Base-by-base conservation (phyloP, 106 monocot genomes). In the Dendrobium chrysotoxum region DNA sequence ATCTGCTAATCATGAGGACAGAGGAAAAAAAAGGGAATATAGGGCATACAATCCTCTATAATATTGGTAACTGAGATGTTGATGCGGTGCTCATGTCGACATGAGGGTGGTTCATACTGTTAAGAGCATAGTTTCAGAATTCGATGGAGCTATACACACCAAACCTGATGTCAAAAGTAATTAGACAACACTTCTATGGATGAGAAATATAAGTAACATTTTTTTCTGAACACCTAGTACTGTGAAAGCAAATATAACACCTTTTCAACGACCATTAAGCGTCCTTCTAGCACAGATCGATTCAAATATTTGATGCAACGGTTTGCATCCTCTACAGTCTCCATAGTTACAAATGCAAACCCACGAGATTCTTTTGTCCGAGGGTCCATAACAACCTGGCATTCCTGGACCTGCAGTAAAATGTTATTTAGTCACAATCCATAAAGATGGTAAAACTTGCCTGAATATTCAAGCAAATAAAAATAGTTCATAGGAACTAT, bases 321-420 rank as follows among this genome's bases (percentile, higher is more conserved):
- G 17, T 88, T 65, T 61, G 93, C 93, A 83, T 88, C 93, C 21
- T 91, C 85, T 12, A 86, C 65, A 39, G 91, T 81, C 42, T 86
- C 93, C 96, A 93, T 96, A 17, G 91, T 93, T 25, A 93, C 93
- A 86, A 93, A 93, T 18, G 81, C 96, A 90, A 96, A 96, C 28
- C 93, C 93, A 90, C 96, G 90, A 75, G 93, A 93, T 81, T 91
- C 96, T 47, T 79, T 96, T 53, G 96, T 86, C 20, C 85, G 89
- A 57, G 95, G 95, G 84, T 96, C 93, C 44, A 79, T 12, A 26
- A 93, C 91, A 26, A 96, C 90, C 50, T 96, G 76, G 72, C 96
- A 96, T 75, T 88, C 89, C 26, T 72, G 25, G 40, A 93, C 93
- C 96, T 91, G 78, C 73, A 85, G 38, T n/a, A 31, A 76, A 53